Evolutionary conservation across 495 filamentous ascomycete genomes (phyloP).

Genomic region (Lepraria neglecta): DNA sequence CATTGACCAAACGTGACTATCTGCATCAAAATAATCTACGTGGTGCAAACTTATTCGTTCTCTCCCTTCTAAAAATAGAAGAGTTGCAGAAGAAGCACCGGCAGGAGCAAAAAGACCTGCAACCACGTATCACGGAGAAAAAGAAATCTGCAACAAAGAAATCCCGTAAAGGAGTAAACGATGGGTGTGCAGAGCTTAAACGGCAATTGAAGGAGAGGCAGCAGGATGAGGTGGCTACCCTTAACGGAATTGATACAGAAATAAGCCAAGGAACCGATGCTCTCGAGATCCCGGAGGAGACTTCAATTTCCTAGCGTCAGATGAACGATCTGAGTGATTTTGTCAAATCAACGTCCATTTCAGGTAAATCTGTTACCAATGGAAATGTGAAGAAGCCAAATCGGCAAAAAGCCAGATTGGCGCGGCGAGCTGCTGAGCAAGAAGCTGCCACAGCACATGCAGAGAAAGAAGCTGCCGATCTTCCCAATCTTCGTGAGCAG

Average conservation of each 20-base stretch:
- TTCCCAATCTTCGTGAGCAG: constrained; percentile 64
- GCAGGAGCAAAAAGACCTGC: constrained; percentile 83
- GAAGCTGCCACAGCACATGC: constrained; percentile 61
- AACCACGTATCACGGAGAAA: constrained; percentile 79
- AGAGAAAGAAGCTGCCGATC: constrained; percentile 62
- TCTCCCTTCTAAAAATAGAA: no score
- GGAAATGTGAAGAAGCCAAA: constrained; percentile 65
- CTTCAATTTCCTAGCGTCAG: not conserved
- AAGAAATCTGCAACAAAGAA: constrained; percentile 95
- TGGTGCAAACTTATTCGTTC: no score
- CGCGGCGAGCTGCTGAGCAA: constrained; percentile 78
- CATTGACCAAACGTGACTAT: no score
- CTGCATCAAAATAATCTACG: no score
- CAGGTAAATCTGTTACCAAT: constrained; percentile 20
- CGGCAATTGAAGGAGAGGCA: constrained; percentile 59
- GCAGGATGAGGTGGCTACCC: constrained; percentile 52
- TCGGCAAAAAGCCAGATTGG: constrained; percentile 83
- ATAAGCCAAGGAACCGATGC: constrained; percentile 21
- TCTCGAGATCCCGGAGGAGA: constrained; percentile 9
- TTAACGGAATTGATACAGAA: constrained; percentile 35
- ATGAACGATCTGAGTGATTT: not conserved
- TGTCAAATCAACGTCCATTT: constrained; percentile 11
- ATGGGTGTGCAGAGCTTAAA: constrained; percentile 74
- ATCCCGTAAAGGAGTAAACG: constrained; percentile 81
- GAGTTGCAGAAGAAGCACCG: constrained; percentile 71